These are phyloP conservation scores for Cercis canadensis DNA, from an alignment of 306 rosid species.

Conservation along the genomic window DNA sequence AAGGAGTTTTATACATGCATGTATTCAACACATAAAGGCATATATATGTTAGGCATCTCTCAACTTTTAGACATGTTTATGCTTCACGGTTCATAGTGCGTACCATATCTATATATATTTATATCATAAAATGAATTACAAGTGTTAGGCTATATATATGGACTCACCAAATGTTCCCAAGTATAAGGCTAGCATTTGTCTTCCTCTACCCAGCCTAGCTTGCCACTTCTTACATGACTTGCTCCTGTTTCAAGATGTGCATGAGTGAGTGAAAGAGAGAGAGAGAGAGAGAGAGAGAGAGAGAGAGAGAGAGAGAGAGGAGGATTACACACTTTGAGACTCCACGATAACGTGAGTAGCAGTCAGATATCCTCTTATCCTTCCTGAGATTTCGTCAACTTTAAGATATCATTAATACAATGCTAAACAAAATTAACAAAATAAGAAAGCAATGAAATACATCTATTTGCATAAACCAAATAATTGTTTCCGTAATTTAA, in stretches of 20 bases:
- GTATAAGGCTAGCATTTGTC: not conserved
- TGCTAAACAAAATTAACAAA: too few species aligned
- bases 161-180: constrained; percentile 31
- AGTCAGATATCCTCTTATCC: too few species aligned
- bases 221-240: not conserved
- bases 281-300: not conserved
- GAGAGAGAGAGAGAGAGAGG: not conserved
- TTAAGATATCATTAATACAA: too few species aligned
- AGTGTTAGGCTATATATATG: not conserved
- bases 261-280: not conserved
- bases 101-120: not conserved
- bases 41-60: too few species aligned
- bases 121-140: not conserved
- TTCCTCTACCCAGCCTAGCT: not conserved
- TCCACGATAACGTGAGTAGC: constrained; percentile 19
- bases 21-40: too few species aligned
- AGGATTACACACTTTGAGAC: constrained; percentile 21
- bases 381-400: too few species aligned
- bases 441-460: too few species aligned
- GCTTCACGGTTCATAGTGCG: not conserved
- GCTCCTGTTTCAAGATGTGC: not conserved
- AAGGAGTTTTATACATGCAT: too few species aligned
- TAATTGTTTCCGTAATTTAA: not conserved
- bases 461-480: not conserved
- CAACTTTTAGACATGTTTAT: too few species aligned